Base-by-base conservation (phyloP, 164 flowering plant species). In the Pachysandra terminalis region DNA sequence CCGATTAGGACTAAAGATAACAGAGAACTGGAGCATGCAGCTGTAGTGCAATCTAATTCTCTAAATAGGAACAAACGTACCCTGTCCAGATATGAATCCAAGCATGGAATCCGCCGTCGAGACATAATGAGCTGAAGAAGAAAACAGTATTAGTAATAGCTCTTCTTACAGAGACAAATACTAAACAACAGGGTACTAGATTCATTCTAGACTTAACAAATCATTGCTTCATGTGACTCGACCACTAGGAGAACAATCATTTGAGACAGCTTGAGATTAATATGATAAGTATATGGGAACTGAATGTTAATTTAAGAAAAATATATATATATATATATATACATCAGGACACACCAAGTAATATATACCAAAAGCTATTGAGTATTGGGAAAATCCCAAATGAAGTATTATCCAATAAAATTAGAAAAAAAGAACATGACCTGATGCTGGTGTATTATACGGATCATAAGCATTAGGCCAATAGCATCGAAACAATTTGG, bases 401-500 rank as follows among this genome's bases (percentile, higher is more conserved):
- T 7, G 37, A 32, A 32, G 37, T 32, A 32, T 7, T 32, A 32
- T 32, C 37, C 37, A 32, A 19, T 13, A 21, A 65, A 9, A 35
- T 15, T 23, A 60, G 54, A 51, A 55, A 51, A 59, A 64, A 6
- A 35, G 19, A 26, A 62, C 26, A 49, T 55, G 74, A 92, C 97
- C 97, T 87, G 99, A 75, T 96, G 97, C 71, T 92, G 96, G 74
- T 89, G 94, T 74, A 88, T 80, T 53, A 96, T 87, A 67, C 91
- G 93, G 64, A 96, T 96, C 99, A 96, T 96, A 67, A 93, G 90
- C 99, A 93, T 93, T 61, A 96, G 72, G 52, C 99, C 99, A 73
- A 93, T 90, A 60, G 99, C 99, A 88, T 96, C 99, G 74, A 77
- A 93, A 81, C 83, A 88, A 81, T 90, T 93, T 60, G 93, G 86